Base-by-base conservation (phyloP, 495 filamentous ascomycete genomes). In the Staphylotrichum tortipilum region DNA sequence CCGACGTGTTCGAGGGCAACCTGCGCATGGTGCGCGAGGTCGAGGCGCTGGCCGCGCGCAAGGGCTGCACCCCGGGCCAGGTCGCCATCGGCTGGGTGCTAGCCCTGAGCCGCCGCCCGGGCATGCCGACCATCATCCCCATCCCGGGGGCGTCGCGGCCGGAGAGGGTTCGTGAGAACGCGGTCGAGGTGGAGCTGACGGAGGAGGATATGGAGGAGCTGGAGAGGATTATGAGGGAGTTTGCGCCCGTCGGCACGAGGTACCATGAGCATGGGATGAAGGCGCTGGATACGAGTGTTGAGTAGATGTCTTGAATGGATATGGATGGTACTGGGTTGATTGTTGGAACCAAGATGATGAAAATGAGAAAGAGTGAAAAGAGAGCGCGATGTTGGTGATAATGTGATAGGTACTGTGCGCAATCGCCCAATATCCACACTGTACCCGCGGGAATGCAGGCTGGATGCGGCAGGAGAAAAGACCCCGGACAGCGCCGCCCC, bases 31-130 rank as follows among this genome's bases (percentile, higher is more conserved):
- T 85, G 21, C 53, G 71, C 3, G 78, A 82, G 53, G 68, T 95
- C 15, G 74, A 82, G 57, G 70, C 75, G 49, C 56, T 95, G 49
- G 88, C 89, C 2, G 57, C 67, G 53, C 68, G 71, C 54, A 94
- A 90, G 72, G 79, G 79, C 3, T 77, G 77, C 52, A 86, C 84
- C 7, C 72, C 83, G 0, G 80, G 76, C 3, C 89, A 96, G 68
- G 67, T 94, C 18, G 89, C 87, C 9, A 68, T 95, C 43, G 78
- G 70, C 29, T 96, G 90, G 89, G 65, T 86, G 4, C 63, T 57
- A 39, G 58, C 72, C 1, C 62, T 81, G 47, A 75, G 74, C 41
- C 69, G 64, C 28, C 69, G 74, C 57, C 70, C 80, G 28, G 86
- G 81, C 6, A 76, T 82, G 63, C 79, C 81, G 7, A 76, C 68